These are phyloP conservation scores for Entomortierella chlamydospora DNA, from an alignment of 192 early-diverging fungal species.

Conservation along the genomic window DNA sequence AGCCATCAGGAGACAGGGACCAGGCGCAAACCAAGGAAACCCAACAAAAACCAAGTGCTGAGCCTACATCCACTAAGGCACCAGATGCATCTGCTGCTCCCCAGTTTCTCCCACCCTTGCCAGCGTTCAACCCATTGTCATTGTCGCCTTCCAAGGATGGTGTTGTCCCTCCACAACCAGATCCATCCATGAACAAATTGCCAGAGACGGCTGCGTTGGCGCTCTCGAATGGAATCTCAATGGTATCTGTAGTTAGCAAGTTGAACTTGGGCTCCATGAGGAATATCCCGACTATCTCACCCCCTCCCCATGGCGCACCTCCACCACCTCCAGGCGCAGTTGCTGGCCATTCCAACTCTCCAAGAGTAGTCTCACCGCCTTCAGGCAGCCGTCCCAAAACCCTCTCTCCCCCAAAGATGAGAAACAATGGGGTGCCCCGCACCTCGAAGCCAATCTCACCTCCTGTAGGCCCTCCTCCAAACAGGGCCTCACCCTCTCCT, in stretches of 20 bases:
- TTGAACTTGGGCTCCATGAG: constrained; percentile 16
- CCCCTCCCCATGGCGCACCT: constrained; percentile 38
- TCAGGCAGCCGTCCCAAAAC: constrained; percentile 4
- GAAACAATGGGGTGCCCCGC: constrained; percentile 5
- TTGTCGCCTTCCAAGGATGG: constrained; percentile 11
- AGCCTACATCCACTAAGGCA: not conserved
- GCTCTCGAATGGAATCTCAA: constrained; percentile 19
- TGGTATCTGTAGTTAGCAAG: constrained; percentile 36
- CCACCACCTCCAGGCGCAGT: constrained; percentile 41
- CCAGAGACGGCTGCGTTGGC: constrained; percentile 31
- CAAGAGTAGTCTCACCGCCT: constrained; percentile 42
- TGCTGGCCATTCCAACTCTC: constrained; percentile 47
- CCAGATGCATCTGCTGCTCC: not conserved
- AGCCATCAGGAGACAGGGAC: not conserved
- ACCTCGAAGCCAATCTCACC: constrained; percentile 46
- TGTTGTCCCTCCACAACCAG: not conserved
- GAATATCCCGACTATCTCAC: constrained; percentile 51
- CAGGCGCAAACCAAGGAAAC: not conserved
- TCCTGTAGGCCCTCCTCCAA: constrained; percentile 24
- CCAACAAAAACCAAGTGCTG: not conserved
- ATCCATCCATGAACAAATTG: constrained; percentile 19
- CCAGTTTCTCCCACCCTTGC: constrained; percentile 18
- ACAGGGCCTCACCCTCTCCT: constrained; percentile 7
- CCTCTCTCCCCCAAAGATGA: constrained; percentile 7
- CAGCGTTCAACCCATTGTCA: constrained; percentile 14